Percentiles rank a stretch among this genome's conserved stretches.
Evolutionary conservation across 2,329 filamentous ascomycete species (phyloP).

Genomic region (Colletotrichum nymphaeae): DNA sequence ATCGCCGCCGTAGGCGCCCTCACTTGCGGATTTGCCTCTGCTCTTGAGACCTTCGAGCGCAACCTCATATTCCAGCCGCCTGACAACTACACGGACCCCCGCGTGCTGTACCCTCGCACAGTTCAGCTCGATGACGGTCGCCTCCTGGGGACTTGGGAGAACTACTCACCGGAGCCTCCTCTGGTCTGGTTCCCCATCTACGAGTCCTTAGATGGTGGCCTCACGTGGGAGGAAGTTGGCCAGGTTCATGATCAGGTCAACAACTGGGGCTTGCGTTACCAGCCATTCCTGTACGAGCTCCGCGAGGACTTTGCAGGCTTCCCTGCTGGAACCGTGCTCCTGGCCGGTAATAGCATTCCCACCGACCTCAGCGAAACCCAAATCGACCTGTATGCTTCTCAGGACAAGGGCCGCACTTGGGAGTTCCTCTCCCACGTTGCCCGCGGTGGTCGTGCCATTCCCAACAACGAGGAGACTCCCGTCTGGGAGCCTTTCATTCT

Average conservation of each 20-base stretch:
- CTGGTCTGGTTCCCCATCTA: slow-evolving; percentile 66
- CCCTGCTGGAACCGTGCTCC: slow-evolving; percentile 71
- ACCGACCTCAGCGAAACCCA: slow-evolving; percentile 70
- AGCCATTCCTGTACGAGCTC: slow-evolving; percentile 76
- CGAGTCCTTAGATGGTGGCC: slow-evolving; percentile 63
- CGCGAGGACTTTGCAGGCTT: slow-evolving; percentile 67
- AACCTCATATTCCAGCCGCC: slow-evolving; percentile 56
- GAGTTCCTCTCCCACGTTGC: slow-evolving; percentile 75
- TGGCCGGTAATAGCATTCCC: slow-evolving; percentile 70
- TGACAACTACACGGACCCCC: slow-evolving; percentile 55
- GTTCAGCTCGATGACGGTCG: slow-evolving; percentile 57
- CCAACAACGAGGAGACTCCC: slow-evolving; percentile 73
- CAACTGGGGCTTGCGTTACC: slow-evolving; percentile 74
- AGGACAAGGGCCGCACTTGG: slow-evolving; percentile 72
- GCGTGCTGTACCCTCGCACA: slow-evolving; percentile 57
- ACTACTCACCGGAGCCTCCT: slow-evolving; percentile 67
- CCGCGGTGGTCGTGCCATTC: slow-evolving; percentile 68
- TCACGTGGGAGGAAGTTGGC: slow-evolving; percentile 72
- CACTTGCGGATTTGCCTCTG: slow-evolving; percentile 25
- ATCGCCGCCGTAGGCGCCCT: slow-evolving; percentile 25
- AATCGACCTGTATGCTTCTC: slow-evolving; percentile 76
- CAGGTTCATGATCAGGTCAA: slow-evolving; percentile 73
- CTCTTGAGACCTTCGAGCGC: slow-evolving; percentile 38
- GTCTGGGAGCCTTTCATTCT: slow-evolving; percentile 80
- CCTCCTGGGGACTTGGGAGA: slow-evolving; percentile 66